phyloP scores from a whole-genome alignment of 2,329 filamentous ascomycete genomes.

The Emericellopsis cladophorae region DNA sequence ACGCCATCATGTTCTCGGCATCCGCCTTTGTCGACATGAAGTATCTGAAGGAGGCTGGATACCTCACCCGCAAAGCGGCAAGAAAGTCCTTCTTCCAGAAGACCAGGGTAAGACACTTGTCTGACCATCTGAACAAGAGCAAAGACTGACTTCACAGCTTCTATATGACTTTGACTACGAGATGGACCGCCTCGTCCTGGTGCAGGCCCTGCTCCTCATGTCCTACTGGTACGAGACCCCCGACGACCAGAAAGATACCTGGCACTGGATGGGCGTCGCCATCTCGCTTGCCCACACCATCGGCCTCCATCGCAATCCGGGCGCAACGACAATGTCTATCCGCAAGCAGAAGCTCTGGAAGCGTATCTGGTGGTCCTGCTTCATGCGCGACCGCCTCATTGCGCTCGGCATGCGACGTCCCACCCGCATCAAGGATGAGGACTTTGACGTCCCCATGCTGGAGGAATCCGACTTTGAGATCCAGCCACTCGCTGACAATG shows the following conservation, averaged over 20 bases:
- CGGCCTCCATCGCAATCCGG: constrained; percentile 76
- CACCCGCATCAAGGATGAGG: constrained; percentile 83
- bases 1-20: constrained; percentile 89
- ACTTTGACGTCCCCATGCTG: constrained; percentile 89
- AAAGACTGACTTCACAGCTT: constrained; percentile 32
- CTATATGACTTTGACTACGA: constrained; percentile 96
- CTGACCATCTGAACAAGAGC: background rate
- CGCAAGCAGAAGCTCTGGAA: constrained; percentile 79
- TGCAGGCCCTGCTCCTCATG: constrained; percentile 82
- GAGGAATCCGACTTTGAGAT: constrained; percentile 77
- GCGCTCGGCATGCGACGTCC: constrained; percentile 88
- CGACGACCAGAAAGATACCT: constrained; percentile 94
- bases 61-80: constrained; percentile 64
- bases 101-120: constrained; percentile 53
- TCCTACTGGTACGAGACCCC: constrained; percentile 97
- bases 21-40: constrained; percentile 79
- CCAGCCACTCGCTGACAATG: constrained; percentile 50
- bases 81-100: constrained; percentile 83
- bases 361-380: constrained; percentile 95
- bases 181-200: constrained; percentile 73
- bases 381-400: constrained; percentile 87
- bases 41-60: constrained; percentile 64
- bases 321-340: constrained; percentile 59
- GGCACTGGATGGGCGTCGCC: constrained; percentile 97
- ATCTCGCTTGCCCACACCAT: constrained; percentile 90